phyloP scores from a whole-genome alignment of 345 rosid genomes.

The Litchi chinensis region DNA sequence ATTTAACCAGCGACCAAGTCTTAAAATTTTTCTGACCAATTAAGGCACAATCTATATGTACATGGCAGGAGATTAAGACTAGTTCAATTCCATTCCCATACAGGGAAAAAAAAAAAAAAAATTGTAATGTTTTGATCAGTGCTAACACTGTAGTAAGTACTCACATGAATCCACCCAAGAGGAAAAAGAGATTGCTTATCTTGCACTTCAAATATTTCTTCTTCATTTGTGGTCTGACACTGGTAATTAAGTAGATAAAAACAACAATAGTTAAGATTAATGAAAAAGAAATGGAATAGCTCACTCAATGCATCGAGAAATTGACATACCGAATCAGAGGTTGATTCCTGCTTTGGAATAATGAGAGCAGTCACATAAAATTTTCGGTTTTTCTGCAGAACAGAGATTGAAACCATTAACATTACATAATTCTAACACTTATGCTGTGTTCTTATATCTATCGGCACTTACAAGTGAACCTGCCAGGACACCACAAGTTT shows the following conservation, averaged over 20 bases:
- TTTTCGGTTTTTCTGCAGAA: constrained; percentile 81
- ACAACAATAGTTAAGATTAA: not conserved
- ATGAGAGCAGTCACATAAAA: constrained; percentile 86
- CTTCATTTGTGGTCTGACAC: constrained; percentile 98
- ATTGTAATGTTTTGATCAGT: not conserved
- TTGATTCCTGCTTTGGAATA: constrained; percentile 96
- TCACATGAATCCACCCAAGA: constrained; percentile 99
- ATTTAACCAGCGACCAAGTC: not conserved
- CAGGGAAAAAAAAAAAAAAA: not conserved
- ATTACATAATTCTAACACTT: constrained; percentile 12
- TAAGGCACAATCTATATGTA: not conserved
- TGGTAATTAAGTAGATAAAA: constrained; percentile 30
- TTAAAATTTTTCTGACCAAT: not conserved
- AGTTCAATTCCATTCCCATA: not conserved
- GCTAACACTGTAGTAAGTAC: constrained; percentile 32
- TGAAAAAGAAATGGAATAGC: constrained; percentile 14
- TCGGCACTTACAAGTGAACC: constrained; percentile 83
- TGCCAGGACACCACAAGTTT: constrained; percentile 97
- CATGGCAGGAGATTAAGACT: not conserved
- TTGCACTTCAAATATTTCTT: constrained; percentile 97
- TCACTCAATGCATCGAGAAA: constrained; percentile 10
- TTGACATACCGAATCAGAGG: constrained; percentile 80
- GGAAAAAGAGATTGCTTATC: constrained; percentile 92
- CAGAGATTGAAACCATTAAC: constrained; percentile 27
- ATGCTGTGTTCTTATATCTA: constrained; percentile 7